Percentiles rank a stretch among this genome's conserved stretches.
These are phyloP conservation scores for Blastocystis hominis DNA, from an alignment of 352 stramenopile genomes.

Conservation along the genomic window DNA sequence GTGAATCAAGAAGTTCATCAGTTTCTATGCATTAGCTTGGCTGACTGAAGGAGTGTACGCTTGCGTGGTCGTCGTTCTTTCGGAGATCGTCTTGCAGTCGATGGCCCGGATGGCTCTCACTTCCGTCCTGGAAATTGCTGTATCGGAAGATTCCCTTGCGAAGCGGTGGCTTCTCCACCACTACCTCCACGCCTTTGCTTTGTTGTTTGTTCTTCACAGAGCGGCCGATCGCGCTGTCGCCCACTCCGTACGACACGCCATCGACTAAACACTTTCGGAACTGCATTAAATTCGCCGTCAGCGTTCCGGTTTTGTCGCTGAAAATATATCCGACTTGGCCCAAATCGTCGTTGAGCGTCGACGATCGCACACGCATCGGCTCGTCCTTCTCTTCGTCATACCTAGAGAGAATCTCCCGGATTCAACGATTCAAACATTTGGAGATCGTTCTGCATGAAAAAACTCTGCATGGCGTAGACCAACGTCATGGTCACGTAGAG, in stretches of 20 bases:
- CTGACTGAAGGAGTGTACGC: constrained; percentile 64
- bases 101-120: constrained; percentile 66
- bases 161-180: neutral
- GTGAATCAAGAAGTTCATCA: constrained; percentile 70
- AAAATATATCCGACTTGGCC: constrained; percentile 96
- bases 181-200: neutral
- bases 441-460: constrained; percentile 82
- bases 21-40: neutral
- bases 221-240: constrained; percentile 72
- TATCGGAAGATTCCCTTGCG: neutral
- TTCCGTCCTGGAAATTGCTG: constrained; percentile 13
- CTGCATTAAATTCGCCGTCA: constrained; percentile 97
- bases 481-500: constrained; percentile 91
- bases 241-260: constrained; percentile 75
- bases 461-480: constrained; percentile 82
- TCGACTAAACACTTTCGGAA: constrained; percentile 83
- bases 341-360: constrained; percentile 83
- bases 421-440: constrained; percentile 67
- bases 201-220: constrained; percentile 62
- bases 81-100: constrained; percentile 63
- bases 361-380: constrained; percentile 65
- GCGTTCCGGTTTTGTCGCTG: constrained; percentile 97
- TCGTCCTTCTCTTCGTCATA: constrained; percentile 67
- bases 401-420: neutral
- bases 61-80: constrained; percentile 68